Base-by-base conservation (phyloP, 1,284 basidiomycete genomes). In the Microbotryum scabiosae region DNA sequence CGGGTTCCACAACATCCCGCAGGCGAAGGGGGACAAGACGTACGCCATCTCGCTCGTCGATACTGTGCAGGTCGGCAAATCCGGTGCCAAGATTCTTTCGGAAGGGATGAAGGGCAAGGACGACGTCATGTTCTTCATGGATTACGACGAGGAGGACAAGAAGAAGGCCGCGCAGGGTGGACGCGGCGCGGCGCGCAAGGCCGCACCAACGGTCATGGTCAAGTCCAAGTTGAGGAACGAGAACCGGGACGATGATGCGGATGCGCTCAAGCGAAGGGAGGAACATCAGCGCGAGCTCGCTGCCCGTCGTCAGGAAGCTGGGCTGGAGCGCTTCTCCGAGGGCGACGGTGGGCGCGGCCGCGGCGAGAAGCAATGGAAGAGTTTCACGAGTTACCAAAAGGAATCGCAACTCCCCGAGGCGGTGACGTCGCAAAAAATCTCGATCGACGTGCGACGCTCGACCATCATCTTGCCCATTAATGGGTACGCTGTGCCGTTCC, bases 381-480 rank as follows among this genome's bases (percentile, higher is more conserved):
- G 86, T 66, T 98, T 97, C 78, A 91, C 93, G 78, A 94, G 90
- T 70, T 99, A 97, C 77, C 92, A 91, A 76, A 86, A 93, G 45
- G 94, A 97, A 74, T 87, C 83, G 25, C 89, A 86, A 62, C 76
- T 98, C 41, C 96, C 96, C 1, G 80, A 81, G 46, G 85, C 89
- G 61, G 84, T 85, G 4, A 87, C 91, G 64, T 81, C 80, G 65
- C 75, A 90, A 60, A 79, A 86, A 88, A 90, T 99, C 67, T 83
- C 83, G 67, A 86, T 98, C 36, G 96, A 99, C 73, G 85, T 88
- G 69, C 89, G 90, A 72, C 84, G 88, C 18, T 85, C 90, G 68
- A 90, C 92, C 0, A 85, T 98, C 58, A 82, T 98, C 51, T 76
- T 98, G 2, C 96, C 96, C 14, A 85, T 98, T 69, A 85, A 97